Percentiles rank a stretch among this genome's conserved stretches.
phyloP scores from a whole-genome alignment of 768 basidiomycete genomes.

The Pleurotus giganteus region DNA sequence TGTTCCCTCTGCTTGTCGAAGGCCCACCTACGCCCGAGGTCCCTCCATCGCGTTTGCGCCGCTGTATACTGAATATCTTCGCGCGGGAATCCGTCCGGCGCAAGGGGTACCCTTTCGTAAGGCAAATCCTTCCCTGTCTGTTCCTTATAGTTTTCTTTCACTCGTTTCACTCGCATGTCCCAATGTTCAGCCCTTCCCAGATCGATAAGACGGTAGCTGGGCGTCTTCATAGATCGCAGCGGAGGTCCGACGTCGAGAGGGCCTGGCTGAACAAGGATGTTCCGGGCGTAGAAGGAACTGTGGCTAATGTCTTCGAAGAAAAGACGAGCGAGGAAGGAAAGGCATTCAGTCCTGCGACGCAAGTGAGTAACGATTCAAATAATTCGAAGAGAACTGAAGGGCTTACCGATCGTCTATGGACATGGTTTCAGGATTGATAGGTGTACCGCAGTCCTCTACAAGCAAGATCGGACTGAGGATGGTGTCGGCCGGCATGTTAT shows the following conservation, averaged over 20 bases:
- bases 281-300: conserved; percentile 38
- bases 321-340: conserved; percentile 37
- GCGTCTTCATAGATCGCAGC: conserved; percentile 22
- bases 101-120: not conserved
- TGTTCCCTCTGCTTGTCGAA: not conserved
- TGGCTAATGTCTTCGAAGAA: conserved; percentile 38
- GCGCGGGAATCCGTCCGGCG: not conserved
- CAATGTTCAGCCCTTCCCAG: conserved; percentile 37
- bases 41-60: not conserved
- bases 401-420: conserved; percentile 16
- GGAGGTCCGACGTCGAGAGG: conserved; percentile 31
- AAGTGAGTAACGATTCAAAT: not conserved
- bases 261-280: conserved; percentile 42
- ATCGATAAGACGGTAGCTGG: conserved; percentile 49
- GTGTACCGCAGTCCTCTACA: conserved; percentile 45
- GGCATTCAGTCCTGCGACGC: conserved; percentile 17
- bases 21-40: not conserved
- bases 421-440: conserved; percentile 26
- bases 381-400: not conserved
- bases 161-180: not conserved
- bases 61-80: not conserved
- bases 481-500: conserved; percentile 5
- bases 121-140: not conserved
- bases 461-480: conserved; percentile 39
- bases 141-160: not conserved